Evolutionary conservation across 306 rosid genomes (phyloP).

Genomic region (Cicer judaicum): DNA sequence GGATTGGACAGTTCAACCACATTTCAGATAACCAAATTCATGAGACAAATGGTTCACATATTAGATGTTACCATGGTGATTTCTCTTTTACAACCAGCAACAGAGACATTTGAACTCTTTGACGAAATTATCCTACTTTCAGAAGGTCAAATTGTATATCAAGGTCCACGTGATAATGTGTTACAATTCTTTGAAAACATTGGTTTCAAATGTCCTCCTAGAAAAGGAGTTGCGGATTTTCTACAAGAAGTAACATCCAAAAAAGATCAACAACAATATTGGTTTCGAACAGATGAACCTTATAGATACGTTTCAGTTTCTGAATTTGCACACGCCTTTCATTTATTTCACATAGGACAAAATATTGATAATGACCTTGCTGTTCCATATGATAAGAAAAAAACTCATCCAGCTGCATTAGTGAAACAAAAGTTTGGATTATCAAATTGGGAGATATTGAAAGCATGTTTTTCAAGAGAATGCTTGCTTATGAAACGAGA

Average conservation of each 20-base stretch:
- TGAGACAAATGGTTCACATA: constrained; percentile 89
- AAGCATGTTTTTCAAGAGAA: constrained; percentile 82
- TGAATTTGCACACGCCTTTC: constrained; percentile 57
- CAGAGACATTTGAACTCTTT: constrained; percentile 69
- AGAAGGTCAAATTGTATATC: constrained; percentile 78
- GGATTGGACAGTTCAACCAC: constrained; percentile 95
- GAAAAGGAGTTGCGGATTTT: constrained; percentile 91
- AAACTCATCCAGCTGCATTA: constrained; percentile 71
- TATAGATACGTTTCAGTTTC: constrained; percentile 62
- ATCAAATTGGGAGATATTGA: constrained; percentile 67
- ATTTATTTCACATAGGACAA: constrained; percentile 61
- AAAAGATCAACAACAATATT: constrained; percentile 86
- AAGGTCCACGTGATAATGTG: constrained; percentile 68
- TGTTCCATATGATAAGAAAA: constrained; percentile 62
- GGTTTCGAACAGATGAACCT: constrained; percentile 56
- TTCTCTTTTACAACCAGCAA: constrained; percentile 67
- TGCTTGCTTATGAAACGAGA: constrained; percentile 68
- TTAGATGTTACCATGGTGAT: constrained; percentile 75
- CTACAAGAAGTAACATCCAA: constrained; percentile 84
- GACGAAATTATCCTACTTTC: constrained; percentile 68
- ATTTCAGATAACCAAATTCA: constrained; percentile 73
- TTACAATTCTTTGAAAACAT: constrained; percentile 64
- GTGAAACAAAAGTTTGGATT: constrained; percentile 69
- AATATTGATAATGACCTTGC: constrained; percentile 49
- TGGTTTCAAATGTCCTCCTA: constrained; percentile 72